A percentile compares a stretch with the other conserved stretches of the same genome.
Evolutionary conservation across 2,329 filamentous ascomycete genomes (phyloP).

Genomic region (Colletotrichum coccodes): DNA sequence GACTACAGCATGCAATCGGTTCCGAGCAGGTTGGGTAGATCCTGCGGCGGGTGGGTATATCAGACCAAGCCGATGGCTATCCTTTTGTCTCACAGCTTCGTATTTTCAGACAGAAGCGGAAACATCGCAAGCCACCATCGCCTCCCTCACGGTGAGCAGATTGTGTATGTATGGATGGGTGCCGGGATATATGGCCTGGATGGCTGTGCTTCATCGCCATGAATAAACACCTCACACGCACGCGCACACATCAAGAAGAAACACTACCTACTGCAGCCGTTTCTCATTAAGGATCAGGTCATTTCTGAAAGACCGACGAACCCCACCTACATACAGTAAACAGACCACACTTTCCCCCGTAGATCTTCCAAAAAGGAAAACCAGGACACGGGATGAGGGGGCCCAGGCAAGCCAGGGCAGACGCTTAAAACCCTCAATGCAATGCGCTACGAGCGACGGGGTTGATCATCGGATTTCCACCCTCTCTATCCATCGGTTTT

Average conservation of each 20-base stretch:
- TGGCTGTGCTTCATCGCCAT: neutral
- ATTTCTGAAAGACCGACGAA: neutral
- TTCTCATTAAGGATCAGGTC: neutral
- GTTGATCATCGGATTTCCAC: neutral
- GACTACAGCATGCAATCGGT: neutral
- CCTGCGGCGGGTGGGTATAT: neutral
- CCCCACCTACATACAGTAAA: neutral
- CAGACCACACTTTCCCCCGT: neutral
- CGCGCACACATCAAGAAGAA: neutral
- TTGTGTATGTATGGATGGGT: neutral
- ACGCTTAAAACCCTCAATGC: neutral
- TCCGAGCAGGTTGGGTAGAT: neutral
- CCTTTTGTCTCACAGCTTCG: neutral
- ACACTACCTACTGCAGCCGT: neutral
- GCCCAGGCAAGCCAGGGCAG: no score
- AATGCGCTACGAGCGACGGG: conserved; percentile 1
- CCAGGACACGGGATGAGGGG: neutral
- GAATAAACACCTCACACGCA: neutral
- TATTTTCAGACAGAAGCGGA: neutral
- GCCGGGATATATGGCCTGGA: neutral
- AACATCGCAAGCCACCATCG: neutral
- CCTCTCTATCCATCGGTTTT: neutral
- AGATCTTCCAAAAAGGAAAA: neutral
- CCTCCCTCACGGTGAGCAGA: neutral
- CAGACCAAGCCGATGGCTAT: neutral